Evolutionary conservation across 768 basidiomycete species (phyloP), one percentile per base, ranked within the genome.

Genomic region (Rhodotorula paludigena): DNA sequence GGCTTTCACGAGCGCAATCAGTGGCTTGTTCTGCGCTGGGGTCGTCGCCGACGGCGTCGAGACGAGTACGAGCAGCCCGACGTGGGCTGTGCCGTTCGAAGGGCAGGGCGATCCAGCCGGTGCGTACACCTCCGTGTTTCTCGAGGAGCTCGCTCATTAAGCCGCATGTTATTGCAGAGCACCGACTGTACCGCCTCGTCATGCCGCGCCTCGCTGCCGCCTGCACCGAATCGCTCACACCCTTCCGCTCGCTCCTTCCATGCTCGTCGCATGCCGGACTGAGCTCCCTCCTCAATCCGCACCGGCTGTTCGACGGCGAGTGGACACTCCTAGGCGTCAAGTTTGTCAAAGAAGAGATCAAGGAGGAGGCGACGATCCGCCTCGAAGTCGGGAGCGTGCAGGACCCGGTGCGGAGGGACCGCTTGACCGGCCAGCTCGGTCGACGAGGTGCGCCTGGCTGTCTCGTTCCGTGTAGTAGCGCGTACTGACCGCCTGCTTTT

Each of bases 181-280:
- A 62, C 59, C 44, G 62, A 44, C 38, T 85, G 86, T 51, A 92
- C 89, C 5, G 88, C 87, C 0, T 84, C 85, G 3, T 89, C 89
- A 0, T 68, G 75, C 25, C 79, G 81, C 63, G 82, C 85, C 14
- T 90, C 87, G 78, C 80, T 77, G 32, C 87, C 86, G 20, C 97
- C n/a, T 99, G 94, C 76, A 98, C 94, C 9, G 96, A 98, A 77
- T 97, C 97, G 75, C 81, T 98, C 15, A 97, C 94, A 0, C 94
- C 96, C 0, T 96, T 98, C 80, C 82, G 97, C 64, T 92, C 94
- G 76, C 85, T 97, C 16, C 81, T 98, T 2, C 96, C 96, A 0
- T 98, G 94, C 81, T 90, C 96, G 76, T 86, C 89, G 10, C 80
- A 83, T 28, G 90, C 92, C 0, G 93, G 96, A 20, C 82, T 97